phyloP scores from a whole-genome alignment of 768 basidiomycete species.

The Rhizopogon roseolus region DNA sequence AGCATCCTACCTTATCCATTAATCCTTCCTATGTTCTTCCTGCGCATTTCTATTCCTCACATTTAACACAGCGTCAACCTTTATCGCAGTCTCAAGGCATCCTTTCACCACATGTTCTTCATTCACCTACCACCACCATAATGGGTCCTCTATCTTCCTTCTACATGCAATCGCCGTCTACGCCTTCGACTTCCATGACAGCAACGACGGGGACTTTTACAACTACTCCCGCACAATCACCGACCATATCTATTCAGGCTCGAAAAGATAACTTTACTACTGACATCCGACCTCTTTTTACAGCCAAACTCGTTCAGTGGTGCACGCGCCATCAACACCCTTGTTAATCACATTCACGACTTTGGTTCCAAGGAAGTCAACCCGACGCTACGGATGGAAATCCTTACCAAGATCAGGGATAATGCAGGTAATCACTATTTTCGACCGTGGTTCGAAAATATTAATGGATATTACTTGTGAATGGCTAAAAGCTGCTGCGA shows the following conservation, averaged over 20 bases:
- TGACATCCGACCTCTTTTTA: slow-evolving; percentile 52
- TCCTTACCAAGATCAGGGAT: slow-evolving; percentile 77
- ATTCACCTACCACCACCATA: slow-evolving; percentile 43
- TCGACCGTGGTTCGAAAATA: slow-evolving; percentile 81
- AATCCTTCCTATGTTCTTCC: slow-evolving; percentile 33
- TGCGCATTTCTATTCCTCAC: slow-evolving; percentile 30
- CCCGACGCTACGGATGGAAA: slow-evolving; percentile 59
- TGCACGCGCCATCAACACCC: slow-evolving; percentile 59
- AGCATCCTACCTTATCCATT: slow-evolving; percentile 37
- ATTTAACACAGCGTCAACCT: slow-evolving; percentile 17
- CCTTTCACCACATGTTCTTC: slow-evolving; percentile 66
- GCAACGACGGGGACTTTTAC: slow-evolving; percentile 15
- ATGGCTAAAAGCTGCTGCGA: slow-evolving; percentile 72
- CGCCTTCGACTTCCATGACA: slow-evolving; percentile 16
- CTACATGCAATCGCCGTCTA: slow-evolving; percentile 26
- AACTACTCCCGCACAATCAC: slow-evolving; percentile 19
- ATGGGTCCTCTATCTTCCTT: slow-evolving; percentile 31
- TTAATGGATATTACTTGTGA: slow-evolving; percentile 71
- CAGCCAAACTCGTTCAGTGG: slow-evolving; percentile 59
- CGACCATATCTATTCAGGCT: slow-evolving; percentile 41
- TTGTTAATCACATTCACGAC: slow-evolving; percentile 54
- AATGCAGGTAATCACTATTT: slow-evolving; percentile 84
- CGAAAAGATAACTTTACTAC: slow-evolving; percentile 50
- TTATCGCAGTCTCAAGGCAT: slow-evolving; percentile 48
- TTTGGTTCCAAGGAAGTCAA: slow-evolving; percentile 65